phyloP scores from a whole-genome alignment of 257 asterid species.

The Solanum piurae region DNA sequence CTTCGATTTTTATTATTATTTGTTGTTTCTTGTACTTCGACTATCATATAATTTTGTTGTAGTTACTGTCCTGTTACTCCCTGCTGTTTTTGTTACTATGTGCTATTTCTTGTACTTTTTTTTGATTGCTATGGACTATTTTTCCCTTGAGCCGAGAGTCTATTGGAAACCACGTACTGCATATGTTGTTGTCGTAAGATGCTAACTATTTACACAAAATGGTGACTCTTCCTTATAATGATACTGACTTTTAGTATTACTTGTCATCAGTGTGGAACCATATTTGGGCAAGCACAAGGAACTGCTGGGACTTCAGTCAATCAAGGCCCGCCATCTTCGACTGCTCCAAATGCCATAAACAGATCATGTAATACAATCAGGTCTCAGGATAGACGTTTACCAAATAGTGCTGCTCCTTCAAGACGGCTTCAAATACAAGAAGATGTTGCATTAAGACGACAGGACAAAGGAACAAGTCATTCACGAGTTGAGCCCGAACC shows the following conservation, averaged over 20 bases:
- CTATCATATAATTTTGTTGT: not conserved
- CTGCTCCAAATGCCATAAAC: not conserved
- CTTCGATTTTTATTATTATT: not conserved
- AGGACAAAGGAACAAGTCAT: constrained; percentile 10
- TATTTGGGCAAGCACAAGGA: constrained; percentile 1
- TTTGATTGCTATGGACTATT: not conserved
- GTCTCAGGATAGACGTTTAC: not conserved
- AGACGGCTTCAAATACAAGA: constrained; percentile 1
- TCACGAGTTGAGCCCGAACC: constrained; percentile 22
- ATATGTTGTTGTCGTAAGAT: not conserved
- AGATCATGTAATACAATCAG: constrained; percentile 3
- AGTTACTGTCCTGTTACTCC: not conserved
- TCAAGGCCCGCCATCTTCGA: constrained; percentile 12
- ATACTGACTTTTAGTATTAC: not conserved
- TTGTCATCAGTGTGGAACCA: constrained; percentile 14
- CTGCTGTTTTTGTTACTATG: not conserved
- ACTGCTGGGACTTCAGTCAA: not conserved
- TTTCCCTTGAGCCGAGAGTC: not conserved
- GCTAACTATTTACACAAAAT: not conserved
- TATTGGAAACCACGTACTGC: not conserved
- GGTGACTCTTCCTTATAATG: not conserved
- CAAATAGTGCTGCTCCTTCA: not conserved
- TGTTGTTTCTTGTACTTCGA: not conserved
- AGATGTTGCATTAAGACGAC: not conserved
- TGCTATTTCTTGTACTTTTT: not conserved